phyloP scores from a whole-genome alignment of 2,329 filamentous ascomycete species.

The Scedosporium aurantiacum region DNA sequence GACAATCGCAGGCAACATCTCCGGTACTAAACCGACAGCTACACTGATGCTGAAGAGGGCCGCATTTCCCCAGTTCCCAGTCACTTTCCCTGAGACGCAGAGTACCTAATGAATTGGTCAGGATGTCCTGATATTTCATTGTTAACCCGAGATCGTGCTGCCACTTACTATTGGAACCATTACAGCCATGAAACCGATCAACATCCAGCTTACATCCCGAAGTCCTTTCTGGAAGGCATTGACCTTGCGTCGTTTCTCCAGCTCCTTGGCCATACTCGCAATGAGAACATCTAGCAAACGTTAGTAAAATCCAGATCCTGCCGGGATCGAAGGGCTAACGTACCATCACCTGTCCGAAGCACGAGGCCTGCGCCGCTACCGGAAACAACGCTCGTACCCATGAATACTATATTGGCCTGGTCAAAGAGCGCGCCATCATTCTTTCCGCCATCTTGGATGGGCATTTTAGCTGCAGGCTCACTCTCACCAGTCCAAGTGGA shows the following conservation, averaged over 20 bases:
- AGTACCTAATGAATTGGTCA: no score
- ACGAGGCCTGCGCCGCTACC: no score
- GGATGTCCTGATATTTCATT: no score
- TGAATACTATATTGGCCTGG: no score
- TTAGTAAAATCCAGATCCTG: no score
- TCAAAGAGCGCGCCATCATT: no score
- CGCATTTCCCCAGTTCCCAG: conserved; percentile 16
- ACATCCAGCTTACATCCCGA: conserved; percentile 18
- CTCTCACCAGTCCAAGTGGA: conserved; percentile 21
- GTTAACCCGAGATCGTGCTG: no score
- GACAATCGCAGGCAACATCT: neutral
- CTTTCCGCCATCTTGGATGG: neutral
- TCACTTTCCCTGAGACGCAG: conserved; percentile 7
- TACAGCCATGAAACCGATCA: conserved; percentile 18
- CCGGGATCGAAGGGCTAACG: no score
- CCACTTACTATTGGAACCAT: conserved; percentile 19
- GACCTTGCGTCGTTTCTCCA: conserved; percentile 13
- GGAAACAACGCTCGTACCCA: no score
- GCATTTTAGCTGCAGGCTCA: conserved; percentile 14
- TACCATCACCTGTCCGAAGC: no score
- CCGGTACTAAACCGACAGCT: conserved; percentile 13
- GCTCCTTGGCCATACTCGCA: conserved; percentile 16
- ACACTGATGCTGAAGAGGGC: conserved; percentile 19
- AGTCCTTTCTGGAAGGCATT: conserved; percentile 19
- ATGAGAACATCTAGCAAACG: conserved; percentile 14